Percentiles rank a stretch among this genome's conserved stretches.
These are phyloP conservation scores for Scenedesmus sp. DNA, from an alignment of 163 green algal species.

Conservation along the genomic window DNA sequence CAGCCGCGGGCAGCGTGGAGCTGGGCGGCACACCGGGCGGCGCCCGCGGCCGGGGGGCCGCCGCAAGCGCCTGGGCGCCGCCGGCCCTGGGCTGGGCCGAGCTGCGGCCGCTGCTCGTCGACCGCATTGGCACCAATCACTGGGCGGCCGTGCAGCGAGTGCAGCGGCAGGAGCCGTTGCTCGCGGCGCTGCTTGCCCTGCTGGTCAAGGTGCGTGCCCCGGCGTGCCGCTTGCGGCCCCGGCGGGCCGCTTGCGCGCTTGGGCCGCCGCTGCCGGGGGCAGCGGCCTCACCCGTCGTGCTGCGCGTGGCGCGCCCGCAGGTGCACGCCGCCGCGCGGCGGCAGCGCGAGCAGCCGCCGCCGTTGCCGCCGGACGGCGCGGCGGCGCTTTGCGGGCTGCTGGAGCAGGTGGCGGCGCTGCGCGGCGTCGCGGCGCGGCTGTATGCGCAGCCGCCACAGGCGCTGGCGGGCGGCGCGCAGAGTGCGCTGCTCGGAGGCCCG, in stretches of 20 bases:
- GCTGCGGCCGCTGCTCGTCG: slow-evolving; percentile 1
- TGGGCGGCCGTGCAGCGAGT: slow-evolving; percentile 11
- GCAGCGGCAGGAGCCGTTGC: slow-evolving; percentile 30
- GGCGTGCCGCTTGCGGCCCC: background rate
- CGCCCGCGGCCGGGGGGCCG: background rate
- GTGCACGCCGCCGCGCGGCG: no score
- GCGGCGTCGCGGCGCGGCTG: background rate
- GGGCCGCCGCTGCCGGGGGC: background rate
- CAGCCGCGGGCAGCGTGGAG: background rate
- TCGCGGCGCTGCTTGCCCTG: slow-evolving; percentile 14
- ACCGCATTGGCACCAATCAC: background rate
- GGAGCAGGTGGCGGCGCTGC: slow-evolving; percentile 29
- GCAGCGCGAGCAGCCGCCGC: background rate
- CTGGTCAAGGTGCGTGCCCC: background rate
- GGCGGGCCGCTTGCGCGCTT: background rate
- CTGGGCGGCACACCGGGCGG: no score
- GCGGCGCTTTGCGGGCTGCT: background rate
- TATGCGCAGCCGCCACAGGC: slow-evolving; percentile 1
- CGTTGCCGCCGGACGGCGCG: no score
- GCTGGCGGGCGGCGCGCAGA: background rate
- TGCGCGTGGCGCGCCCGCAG: no score
- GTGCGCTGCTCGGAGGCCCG: background rate
- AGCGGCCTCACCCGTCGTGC: background rate
- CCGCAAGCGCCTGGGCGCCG: background rate
- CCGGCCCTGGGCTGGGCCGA: slow-evolving; percentile 9